Percentiles rank a stretch among this genome's conserved stretches.
These are phyloP conservation scores for Lanmaoa rubissima DNA, from an alignment of 768 basidiomycete species.

Conservation along the genomic window DNA sequence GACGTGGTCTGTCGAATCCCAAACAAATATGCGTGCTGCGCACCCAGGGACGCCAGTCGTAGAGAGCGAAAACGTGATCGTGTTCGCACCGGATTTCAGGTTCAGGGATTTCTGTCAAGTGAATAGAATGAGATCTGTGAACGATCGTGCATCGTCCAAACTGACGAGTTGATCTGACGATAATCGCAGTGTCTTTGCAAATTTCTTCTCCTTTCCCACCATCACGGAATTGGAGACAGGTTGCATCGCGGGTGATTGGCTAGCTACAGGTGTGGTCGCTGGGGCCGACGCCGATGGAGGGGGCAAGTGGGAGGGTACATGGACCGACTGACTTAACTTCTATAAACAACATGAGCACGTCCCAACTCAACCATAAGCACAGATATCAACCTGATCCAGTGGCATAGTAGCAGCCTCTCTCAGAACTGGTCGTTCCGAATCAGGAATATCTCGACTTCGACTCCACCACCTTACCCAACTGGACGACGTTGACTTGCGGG, in stretches of 20 bases:
- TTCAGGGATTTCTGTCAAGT: conserved; percentile 71
- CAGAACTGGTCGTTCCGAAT: conserved; percentile 21
- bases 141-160: not conserved
- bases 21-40: conserved; percentile 91
- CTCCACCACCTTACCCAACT: conserved; percentile 91
- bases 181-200: conserved; percentile 87
- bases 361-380: not conserved
- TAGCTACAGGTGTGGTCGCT: conserved; percentile 42
- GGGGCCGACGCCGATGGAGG: conserved; percentile 42
- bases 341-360: conserved; percentile 10
- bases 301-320: conserved; percentile 1
- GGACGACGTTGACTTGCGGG: conserved; percentile 50
- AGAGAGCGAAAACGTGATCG: conserved; percentile 90
- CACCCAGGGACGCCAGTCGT: conserved; percentile 80
- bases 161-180: conserved; percentile 92
- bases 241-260: conserved; percentile 23
- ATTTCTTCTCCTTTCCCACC: conserved; percentile 46
- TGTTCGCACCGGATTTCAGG: conserved; percentile 83
- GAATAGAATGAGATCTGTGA: not conserved
- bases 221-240: conserved; percentile 24
- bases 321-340: conserved; percentile 8
- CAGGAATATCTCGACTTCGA: conserved; percentile 45
- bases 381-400: conserved; percentile 20
- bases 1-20: conserved; percentile 88
- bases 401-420: conserved; percentile 27